A percentile compares a stretch with the other conserved stretches of the same genome.
phyloP scores from a whole-genome alignment of 805 yeast species.

The Candida berthetii region DNA sequence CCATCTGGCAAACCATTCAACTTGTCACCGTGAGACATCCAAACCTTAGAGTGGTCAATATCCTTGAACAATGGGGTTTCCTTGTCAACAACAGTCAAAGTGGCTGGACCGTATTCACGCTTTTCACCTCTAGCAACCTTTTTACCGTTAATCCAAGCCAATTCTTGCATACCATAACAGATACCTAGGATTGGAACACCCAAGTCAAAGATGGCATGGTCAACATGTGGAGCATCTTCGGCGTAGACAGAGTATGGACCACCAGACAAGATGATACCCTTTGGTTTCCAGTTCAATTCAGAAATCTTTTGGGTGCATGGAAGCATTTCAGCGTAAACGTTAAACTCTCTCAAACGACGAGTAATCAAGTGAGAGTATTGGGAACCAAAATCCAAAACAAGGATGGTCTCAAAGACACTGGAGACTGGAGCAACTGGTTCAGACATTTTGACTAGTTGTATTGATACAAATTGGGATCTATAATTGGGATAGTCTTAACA shows the following conservation, averaged over 20 bases:
- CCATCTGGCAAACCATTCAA: slow-evolving; percentile 85
- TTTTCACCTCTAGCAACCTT: slow-evolving; percentile 91
- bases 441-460: slow-evolving; percentile 10
- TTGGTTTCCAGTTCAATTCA: slow-evolving; percentile 91
- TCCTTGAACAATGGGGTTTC: slow-evolving; percentile 73
- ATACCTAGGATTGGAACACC: slow-evolving; percentile 94
- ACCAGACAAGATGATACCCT: slow-evolving; percentile 93
- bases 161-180: slow-evolving; percentile 98
- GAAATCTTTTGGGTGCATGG: slow-evolving; percentile 98
- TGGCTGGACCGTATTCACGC: slow-evolving; percentile 97
- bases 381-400: slow-evolving; percentile 97
- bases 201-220: slow-evolving; percentile 84
- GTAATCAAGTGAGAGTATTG: slow-evolving; percentile 97
- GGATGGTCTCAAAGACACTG: slow-evolving; percentile 89
- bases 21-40: slow-evolving; percentile 99
- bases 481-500: too few species aligned
- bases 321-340: slow-evolving; percentile 97
- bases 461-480: too few species aligned
- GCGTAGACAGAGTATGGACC: slow-evolving; percentile 98
- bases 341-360: slow-evolving; percentile 95
- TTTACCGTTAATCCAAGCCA: slow-evolving; percentile 96
- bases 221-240: slow-evolving; percentile 95
- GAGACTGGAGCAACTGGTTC: slow-evolving; percentile 52
- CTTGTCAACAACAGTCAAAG: slow-evolving; percentile 66
- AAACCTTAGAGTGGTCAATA: slow-evolving; percentile 90